Base-by-base conservation (phyloP, 148 eudicot species). In the Vaccinium darrowii region DNA sequence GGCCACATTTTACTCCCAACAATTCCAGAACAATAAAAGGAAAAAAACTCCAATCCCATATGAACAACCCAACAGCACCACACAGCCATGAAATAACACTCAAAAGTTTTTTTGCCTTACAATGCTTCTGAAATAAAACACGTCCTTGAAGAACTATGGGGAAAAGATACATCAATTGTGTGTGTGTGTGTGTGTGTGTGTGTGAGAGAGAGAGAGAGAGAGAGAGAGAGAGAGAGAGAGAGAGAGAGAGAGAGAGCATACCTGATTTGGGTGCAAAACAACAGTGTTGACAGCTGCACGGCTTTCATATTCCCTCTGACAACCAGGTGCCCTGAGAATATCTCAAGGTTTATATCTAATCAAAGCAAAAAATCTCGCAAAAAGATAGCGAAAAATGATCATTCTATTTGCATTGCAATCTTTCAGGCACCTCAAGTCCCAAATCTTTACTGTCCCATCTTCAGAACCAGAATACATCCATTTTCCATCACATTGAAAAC, bases 391-490 rank as follows among this genome's bases (percentile, higher is more conserved):
- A 36, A 25, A 62, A 30, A 25, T 11, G 8, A 49, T 10, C 36
- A 60, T 57, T 67, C 12, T 52, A 58, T 81, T 43, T 85, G 71
- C 36, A 47, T 23, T 60, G 50, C 2, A 47, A 85, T 54, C 11
- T 53, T 56, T 71, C 13, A 25, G 47, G 72, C 56, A 97, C 99
- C 99, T 95, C 76, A 97, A 87, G 85, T 97, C 99, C 99, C 99
- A 97, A 81, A 97, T 93, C 90, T 93, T 97, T n/a, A 97, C 99
- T 1, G 99, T 97, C 86, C 99, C 99, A 87, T 97, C 98, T 88
- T 97, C 99, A 51, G 99, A 97, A 87, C 99, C 99, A 25, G 99
- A 95, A 87, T 97, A 97, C 99, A 97, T 97, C 99, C 98, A 95
- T 79, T 90, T 91, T 81, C 98, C 98, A 89, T 95, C 96, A 88